Base-by-base conservation (phyloP, 208 protist genomes). In the Crithidia fasciculata region DNA sequence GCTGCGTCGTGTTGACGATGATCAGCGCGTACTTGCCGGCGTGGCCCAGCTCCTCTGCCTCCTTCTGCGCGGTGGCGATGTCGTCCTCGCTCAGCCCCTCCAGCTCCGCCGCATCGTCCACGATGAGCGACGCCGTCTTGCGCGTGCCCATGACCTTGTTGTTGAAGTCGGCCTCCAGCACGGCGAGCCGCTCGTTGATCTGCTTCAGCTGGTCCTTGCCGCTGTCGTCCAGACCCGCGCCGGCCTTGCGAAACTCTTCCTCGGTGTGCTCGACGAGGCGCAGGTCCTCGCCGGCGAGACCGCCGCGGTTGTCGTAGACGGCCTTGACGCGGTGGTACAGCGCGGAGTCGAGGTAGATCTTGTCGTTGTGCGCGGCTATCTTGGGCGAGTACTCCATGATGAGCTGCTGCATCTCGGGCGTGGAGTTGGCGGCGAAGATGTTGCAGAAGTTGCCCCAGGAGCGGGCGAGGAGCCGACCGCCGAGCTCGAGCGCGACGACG, bases 1-100 rank as follows among this genome's bases (percentile, higher is more conserved):
- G 83, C 75, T 88, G 86, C 49, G 78, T 82, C 10, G 86, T 88
- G 77, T 88, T 88, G 50, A 82, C 69, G 41, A 88, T 74, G 15
- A 62, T 56, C 45, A 90, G 58, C 9, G 87, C 79, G 65, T 86
- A 87, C 57, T 79, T 87, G 41, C 84, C 82, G 43, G 67, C 28
- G 67, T 77, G 69, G 52, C 82, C 69, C 7, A 80, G 62, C 15
- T 58, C 66, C 70, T 80, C 82, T 19, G 76, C 78, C 16, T 85
- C 66, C 50, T 76, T 81, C 61, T 69, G 73, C 3, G 81, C 78
- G 8, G 41, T 65, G 28, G 53, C 52, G 36, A 87, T 66, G 39
- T 82, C 75, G 28, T 85, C 79, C 47, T 77, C 76, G 45, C 41
- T 68, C 39, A 90, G 71, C 8, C 85, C 85, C 39, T 78, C 75